Conservation (phyloP, 2,329 filamentous ascomycete species). For the Coleophoma eucalyptorum region DNA sequence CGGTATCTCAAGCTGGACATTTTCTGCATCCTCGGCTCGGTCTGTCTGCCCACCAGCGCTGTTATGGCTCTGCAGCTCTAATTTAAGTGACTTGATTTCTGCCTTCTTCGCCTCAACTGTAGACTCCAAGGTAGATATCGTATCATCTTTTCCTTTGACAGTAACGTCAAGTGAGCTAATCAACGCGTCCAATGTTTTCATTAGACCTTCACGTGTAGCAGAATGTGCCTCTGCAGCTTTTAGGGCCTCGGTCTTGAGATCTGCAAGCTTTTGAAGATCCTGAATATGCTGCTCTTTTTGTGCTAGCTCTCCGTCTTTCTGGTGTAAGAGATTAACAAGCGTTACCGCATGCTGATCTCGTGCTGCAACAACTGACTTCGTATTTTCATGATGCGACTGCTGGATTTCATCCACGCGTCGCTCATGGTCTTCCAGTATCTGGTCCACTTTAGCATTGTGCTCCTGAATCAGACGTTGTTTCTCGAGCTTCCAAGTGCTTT, state of each 20-base stretch:
- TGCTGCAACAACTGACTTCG: not conserved
- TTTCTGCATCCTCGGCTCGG: not conserved
- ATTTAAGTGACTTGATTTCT: not conserved
- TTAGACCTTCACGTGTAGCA: not conserved
- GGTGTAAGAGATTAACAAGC: not conserved
- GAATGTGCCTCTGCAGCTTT: not conserved
- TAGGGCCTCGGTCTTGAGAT: not conserved
- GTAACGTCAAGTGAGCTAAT: not conserved
- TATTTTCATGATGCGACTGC: not conserved
- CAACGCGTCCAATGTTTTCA: not conserved
- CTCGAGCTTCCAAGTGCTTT: not conserved
- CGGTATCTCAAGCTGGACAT: not conserved
- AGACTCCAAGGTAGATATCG: not conserved
- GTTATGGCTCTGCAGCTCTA: not conserved
- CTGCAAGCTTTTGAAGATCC: not conserved
- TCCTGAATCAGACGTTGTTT: not conserved
- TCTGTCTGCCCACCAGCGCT: too few relatives aligned
- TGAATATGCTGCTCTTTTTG: constrained; percentile 1
- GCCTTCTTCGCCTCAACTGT: not conserved
- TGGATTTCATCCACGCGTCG: not conserved
- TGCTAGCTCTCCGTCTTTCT: not conserved
- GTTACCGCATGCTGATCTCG: not conserved
- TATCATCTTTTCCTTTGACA: not conserved
- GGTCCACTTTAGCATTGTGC: not conserved
- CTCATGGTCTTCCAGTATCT: not conserved